Evolutionary conservation across 2,329 filamentous ascomycete genomes (phyloP).

Genomic region (Fusarium fracticaudum): DNA sequence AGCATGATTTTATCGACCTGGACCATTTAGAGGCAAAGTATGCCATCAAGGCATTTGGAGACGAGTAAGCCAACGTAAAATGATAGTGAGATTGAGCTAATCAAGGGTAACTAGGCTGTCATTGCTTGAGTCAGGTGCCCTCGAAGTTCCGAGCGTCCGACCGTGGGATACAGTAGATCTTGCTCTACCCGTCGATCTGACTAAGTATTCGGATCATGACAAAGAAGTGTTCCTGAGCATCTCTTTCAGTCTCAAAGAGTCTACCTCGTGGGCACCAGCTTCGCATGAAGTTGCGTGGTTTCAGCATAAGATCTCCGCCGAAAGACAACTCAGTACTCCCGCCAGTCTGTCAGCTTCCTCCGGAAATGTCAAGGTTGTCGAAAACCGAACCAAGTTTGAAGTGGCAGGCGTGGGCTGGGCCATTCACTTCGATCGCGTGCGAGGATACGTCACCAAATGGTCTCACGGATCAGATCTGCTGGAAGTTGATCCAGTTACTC

Average conservation of each 20-base stretch:
- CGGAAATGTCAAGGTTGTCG: background rate
- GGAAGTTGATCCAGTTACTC: background rate
- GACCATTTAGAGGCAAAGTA: background rate
- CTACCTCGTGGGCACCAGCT: background rate
- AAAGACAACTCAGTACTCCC: background rate
- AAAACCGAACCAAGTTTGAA: background rate
- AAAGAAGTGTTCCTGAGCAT: background rate
- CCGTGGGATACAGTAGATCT: background rate
- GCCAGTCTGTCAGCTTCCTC: fast-evolving
- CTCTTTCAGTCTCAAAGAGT: background rate
- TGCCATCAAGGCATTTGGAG: background rate
- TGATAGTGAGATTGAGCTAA: background rate
- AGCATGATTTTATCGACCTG: slow-evolving; percentile 6
- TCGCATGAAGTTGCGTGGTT: slow-evolving; percentile 7
- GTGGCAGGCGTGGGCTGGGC: background rate
- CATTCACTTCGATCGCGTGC: background rate
- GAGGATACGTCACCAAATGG: slow-evolving; percentile 13
- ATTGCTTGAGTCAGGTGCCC: background rate
- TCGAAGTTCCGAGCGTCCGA: background rate
- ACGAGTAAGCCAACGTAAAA: background rate
- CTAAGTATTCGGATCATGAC: background rate
- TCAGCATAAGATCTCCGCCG: slow-evolving; percentile 4
- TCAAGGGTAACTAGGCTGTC: fast-evolving
- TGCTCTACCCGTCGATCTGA: background rate
- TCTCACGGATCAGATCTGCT: background rate